These are phyloP conservation scores for Tubosaeta brunneosetosa DNA, from an alignment of 768 basidiomycete species.

Conservation along the genomic window DNA sequence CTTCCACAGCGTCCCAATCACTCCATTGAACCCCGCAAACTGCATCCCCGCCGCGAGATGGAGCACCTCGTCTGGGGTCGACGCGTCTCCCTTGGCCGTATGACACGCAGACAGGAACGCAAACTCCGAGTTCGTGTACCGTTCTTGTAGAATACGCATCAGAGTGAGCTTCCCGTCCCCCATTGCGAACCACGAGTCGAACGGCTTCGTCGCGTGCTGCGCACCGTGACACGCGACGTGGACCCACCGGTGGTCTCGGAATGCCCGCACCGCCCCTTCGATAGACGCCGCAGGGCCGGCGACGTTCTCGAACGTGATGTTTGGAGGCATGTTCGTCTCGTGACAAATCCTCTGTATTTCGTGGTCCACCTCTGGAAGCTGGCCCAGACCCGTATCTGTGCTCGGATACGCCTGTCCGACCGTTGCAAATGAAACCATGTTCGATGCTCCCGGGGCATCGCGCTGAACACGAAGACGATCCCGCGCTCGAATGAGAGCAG, in stretches of 20 bases:
- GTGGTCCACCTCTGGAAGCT: neutral
- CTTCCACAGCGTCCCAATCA: no score
- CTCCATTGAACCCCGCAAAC: no score
- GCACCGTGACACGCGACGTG: neutral
- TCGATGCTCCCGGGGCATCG: neutral
- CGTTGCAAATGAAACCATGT: neutral
- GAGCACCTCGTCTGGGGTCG: no score
- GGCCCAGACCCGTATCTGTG: neutral
- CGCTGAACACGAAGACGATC: neutral
- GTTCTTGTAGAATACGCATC: neutral
- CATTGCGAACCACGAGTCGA: slow-evolving; percentile 1
- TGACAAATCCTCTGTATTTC: neutral
- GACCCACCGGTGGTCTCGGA: neutral
- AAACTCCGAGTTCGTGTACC: neutral
- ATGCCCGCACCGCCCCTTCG: neutral
- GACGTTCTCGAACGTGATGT: neutral
- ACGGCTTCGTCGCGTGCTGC: neutral
- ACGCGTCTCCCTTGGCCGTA: neutral
- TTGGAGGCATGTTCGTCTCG: neutral
- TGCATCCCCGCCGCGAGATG: no score
- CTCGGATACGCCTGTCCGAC: neutral
- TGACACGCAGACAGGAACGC: neutral
- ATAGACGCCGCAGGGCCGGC: neutral
- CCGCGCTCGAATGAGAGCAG: neutral
- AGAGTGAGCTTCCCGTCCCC: neutral